These are phyloP conservation scores for Apiotrichum gamsii DNA, from an alignment of 1,284 basidiomycete genomes.

Conservation along the genomic window DNA sequence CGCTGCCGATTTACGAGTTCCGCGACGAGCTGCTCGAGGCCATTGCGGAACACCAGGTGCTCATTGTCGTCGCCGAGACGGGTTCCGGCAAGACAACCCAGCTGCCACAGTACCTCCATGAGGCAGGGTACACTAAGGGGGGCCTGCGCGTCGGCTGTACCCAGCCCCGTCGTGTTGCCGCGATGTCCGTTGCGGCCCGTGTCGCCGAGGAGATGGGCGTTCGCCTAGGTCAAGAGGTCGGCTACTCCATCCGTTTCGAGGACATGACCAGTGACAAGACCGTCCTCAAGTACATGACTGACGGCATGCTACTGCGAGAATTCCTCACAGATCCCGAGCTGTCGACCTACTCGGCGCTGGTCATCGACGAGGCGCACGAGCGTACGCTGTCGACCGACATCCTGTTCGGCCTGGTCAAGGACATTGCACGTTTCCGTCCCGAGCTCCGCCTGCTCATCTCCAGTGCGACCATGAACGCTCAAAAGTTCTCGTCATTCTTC, in stretches of 20 bases:
- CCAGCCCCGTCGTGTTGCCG: slow-evolving; percentile 95
- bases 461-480: slow-evolving; percentile 92
- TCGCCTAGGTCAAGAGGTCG: slow-evolving; percentile 93
- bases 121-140: slow-evolving; percentile 85
- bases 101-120: slow-evolving; percentile 94
- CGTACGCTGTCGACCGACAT: slow-evolving; percentile 94
- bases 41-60: slow-evolving; percentile 80
- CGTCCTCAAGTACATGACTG: slow-evolving; percentile 96
- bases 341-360: slow-evolving; percentile 82
- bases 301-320: slow-evolving; percentile 94
- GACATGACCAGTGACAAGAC: slow-evolving; percentile 99
- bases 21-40: slow-evolving; percentile 82
- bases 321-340: slow-evolving; percentile 93
- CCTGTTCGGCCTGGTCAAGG: slow-evolving; percentile 93
- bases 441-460: slow-evolving; percentile 87
- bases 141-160: slow-evolving; percentile 94
- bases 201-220: slow-evolving; percentile 98
- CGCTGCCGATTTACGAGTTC: slow-evolving; percentile 80
- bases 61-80: slow-evolving; percentile 88
- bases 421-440: slow-evolving; percentile 93
- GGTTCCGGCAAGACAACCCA: slow-evolving; percentile 99
- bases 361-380: slow-evolving; percentile 97
- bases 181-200: slow-evolving; percentile 98
- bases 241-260: slow-evolving; percentile 98
- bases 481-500: slow-evolving; percentile 94